phyloP scores from a whole-genome alignment of 1,284 basidiomycete species.

The Chalciporus piperatoides region DNA sequence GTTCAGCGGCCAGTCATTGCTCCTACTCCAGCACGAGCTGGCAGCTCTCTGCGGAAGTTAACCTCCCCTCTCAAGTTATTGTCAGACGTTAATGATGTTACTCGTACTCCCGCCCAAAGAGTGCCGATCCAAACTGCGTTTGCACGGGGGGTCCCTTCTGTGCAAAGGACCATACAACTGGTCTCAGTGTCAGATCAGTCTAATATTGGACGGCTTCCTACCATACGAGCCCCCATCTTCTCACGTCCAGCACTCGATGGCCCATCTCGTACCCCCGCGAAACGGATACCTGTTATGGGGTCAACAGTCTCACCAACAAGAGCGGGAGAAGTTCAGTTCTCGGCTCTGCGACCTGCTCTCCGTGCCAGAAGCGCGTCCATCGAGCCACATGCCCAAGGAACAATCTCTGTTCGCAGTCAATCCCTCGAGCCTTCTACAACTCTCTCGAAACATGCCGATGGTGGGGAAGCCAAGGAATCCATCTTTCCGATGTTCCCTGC shows the following conservation, averaged over 20 bases:
- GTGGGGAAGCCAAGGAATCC: constrained; percentile 17
- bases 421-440: constrained; percentile 28
- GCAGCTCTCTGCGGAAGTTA: constrained; percentile 10
- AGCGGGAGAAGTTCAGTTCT: constrained; percentile 22
- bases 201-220: constrained; percentile 10
- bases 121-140: constrained; percentile 52
- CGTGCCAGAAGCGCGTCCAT: constrained; percentile 30
- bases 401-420: constrained; percentile 24
- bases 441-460: constrained; percentile 9
- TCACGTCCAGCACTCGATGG: constrained; percentile 34
- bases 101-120: constrained; percentile 57
- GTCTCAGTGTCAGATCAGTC: constrained; percentile 11
- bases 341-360: constrained; percentile 17
- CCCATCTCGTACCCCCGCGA: constrained; percentile 52
- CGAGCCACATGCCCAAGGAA: constrained; percentile 18
- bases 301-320: constrained; percentile 25
- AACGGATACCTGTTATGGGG: constrained; percentile 45
- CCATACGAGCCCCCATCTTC: constrained; percentile 32
- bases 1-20: constrained; percentile 21
- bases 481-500: constrained; percentile 21
- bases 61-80: constrained; percentile 36
- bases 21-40: constrained; percentile 23
- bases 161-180: constrained; percentile 39
- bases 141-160: constrained; percentile 46
- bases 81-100: constrained; percentile 36